Evolutionary conservation across 2,329 filamentous ascomycete genomes (phyloP).

Genomic region (Trichocomaceae sp.): DNA sequence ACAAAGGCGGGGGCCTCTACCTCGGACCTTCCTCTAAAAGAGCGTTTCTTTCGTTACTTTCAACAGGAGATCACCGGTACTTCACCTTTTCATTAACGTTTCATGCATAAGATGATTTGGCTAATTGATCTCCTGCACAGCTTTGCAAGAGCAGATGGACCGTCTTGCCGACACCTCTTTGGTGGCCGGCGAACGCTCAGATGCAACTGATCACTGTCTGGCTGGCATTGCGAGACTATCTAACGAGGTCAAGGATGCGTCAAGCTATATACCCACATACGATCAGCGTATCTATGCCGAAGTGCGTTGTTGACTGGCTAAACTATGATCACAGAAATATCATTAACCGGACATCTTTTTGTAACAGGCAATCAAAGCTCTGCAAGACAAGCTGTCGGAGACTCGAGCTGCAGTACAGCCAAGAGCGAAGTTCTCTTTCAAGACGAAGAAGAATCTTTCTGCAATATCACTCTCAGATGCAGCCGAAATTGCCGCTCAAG

Average conservation of each 20-base stretch:
- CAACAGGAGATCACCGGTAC: slow-evolving; percentile 66
- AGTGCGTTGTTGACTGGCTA: slow-evolving; percentile 40
- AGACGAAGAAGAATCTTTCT: slow-evolving; percentile 50
- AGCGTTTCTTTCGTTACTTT: slow-evolving; percentile 80
- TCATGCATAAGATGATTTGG: neutral
- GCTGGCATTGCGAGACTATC: slow-evolving; percentile 73
- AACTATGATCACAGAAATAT: neutral
- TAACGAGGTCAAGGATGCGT: slow-evolving; percentile 76
- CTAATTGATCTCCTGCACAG: slow-evolving; percentile 39
- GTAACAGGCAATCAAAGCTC: slow-evolving; percentile 69
- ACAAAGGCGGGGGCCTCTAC: slow-evolving; percentile 29
- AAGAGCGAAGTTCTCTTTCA: slow-evolving; percentile 80
- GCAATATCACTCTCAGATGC: slow-evolving; percentile 53
- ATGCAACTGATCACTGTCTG: slow-evolving; percentile 74
- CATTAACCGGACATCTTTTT: slow-evolving; percentile 18
- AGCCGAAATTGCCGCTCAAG: slow-evolving; percentile 47
- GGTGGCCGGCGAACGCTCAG: slow-evolving; percentile 66
- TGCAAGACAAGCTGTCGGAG: slow-evolving; percentile 71
- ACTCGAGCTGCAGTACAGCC: slow-evolving; percentile 62
- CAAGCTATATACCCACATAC: slow-evolving; percentile 75
- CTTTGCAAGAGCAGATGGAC: slow-evolving; percentile 68
- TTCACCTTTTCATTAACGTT: slow-evolving; percentile 16
- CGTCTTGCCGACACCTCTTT: slow-evolving; percentile 57
- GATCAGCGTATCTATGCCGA: slow-evolving; percentile 82
- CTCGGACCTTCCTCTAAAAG: slow-evolving; percentile 51